phyloP scores from a whole-genome alignment of 129 eudicot genomes.

The Lonicera japonica region DNA sequence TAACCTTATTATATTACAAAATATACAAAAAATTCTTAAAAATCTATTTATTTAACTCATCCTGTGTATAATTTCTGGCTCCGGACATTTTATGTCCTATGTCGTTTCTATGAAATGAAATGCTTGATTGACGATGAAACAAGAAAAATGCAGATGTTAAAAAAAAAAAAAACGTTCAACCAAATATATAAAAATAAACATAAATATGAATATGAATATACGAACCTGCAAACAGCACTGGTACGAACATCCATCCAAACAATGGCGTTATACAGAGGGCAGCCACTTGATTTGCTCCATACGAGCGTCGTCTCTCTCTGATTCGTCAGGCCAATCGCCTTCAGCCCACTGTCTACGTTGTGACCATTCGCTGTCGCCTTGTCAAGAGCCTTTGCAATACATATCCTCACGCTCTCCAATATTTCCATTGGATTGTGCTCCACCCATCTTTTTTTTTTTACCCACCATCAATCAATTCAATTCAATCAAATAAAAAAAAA shows the following conservation, averaged over 20 bases:
- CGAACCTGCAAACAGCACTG: constrained; percentile 88
- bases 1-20: too few species aligned
- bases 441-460: too few species aligned
- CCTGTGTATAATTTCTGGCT: too few species aligned
- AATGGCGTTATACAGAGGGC: constrained; percentile 80
- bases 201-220: background rate
- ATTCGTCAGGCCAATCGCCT: constrained; percentile 83
- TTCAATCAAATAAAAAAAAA: background rate
- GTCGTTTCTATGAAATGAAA: too few species aligned
- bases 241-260: constrained; percentile 99
- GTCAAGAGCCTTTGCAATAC: constrained; percentile 75
- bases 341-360: constrained; percentile 68
- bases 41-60: too few species aligned
- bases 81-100: too few species aligned
- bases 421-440: constrained; percentile 98
- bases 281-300: constrained; percentile 92
- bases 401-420: constrained; percentile 70
- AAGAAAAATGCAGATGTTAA: background rate
- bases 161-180: constrained; percentile 2
- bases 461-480: constrained; percentile 9
- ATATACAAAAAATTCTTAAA: too few species aligned
- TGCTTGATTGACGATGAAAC: too few species aligned
- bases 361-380: constrained; percentile 79
- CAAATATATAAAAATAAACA: too few species aligned
- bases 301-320: constrained; percentile 93